Conservation (phyloP, 78 protist species). For the Guillardia theta region DNA sequence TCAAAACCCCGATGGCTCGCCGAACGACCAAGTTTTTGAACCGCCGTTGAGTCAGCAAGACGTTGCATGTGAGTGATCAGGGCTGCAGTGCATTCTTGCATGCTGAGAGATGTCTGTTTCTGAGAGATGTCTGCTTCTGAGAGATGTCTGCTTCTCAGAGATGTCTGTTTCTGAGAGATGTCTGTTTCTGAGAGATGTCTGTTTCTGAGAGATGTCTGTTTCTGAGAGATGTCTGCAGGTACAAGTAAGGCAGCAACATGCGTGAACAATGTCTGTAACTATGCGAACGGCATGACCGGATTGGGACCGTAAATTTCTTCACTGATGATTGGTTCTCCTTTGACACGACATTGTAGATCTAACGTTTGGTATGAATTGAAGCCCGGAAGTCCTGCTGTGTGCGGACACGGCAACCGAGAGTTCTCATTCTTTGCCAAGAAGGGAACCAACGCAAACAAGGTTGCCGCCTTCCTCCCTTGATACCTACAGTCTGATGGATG, state of each 20-base stretch:
- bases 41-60: not conserved
- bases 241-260: not conserved
- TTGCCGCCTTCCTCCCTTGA: not conserved
- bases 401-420: conserved; percentile 27
- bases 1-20: not conserved
- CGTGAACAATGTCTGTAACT: not conserved
- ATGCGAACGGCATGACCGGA: not conserved
- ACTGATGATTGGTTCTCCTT: too few relatives aligned
- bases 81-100: too few relatives aligned
- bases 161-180: too few relatives aligned
- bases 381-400: conserved; percentile 3
- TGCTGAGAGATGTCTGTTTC: too few relatives aligned
- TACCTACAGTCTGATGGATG: not conserved
- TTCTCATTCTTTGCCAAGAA: conserved; percentile 8
- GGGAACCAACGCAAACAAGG: not conserved
- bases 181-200: too few relatives aligned
- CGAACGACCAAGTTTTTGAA: not conserved
- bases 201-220: too few relatives aligned
- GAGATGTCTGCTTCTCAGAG: too few relatives aligned
- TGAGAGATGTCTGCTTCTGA: too few relatives aligned
- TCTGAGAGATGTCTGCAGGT: too few relatives aligned
- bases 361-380: not conserved
- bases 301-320: too few relatives aligned
- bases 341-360: not conserved
- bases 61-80: not conserved